Base-by-base conservation (phyloP, 441 rosid genomes). In the Pelargonium hybrid region DNA sequence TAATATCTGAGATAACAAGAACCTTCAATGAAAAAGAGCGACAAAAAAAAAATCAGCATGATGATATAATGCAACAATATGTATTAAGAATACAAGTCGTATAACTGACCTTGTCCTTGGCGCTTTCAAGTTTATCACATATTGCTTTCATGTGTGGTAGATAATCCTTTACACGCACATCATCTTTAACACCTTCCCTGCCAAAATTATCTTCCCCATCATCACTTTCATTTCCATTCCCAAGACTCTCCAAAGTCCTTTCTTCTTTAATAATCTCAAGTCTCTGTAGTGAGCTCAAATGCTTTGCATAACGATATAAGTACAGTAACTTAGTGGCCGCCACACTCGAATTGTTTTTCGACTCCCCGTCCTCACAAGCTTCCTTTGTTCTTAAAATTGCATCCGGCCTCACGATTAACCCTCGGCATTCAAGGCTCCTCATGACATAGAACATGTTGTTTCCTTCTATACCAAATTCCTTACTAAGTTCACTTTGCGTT, bases 121-220 rank as follows among this genome's bases (percentile, higher is more conserved):
- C 91, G 72, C 83, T 85, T 78, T 89, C 90, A 76, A 95, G 97
- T 74, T 82, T 88, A 82, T 90, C 88, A 81, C 93, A 92, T 54
- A 90, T 71, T 31, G 90, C 94, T 84, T 75, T 81, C 97, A 92
- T 88, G 48, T 92, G 93, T 5, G 97, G 95, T 68, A 86, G 72
- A 81, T 78, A 88, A 84, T 95, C 99, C 79, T 82, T 90, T 59
- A 89, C 81, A 5, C 77, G 84, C 68, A 92, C 83, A 71, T 88
- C 88, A 71, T 92, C 93, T 76, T 75, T 83, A 21, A 70, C 73
- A 80, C 73, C 61, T 59, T 82, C 88, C 69, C 79, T 72, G 8
- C 74, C 67, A 17, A 72, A 18, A 78, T 79, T 79, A 74, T 82
- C 87, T 69, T 75, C 82, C 37, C 26, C 59, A 1, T 47, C 70